Percentiles rank a stretch among this genome's conserved stretches.
Evolutionary conservation across 176 grass and related monocot species (phyloP).

Genomic region (Oryza officinalis): DNA sequence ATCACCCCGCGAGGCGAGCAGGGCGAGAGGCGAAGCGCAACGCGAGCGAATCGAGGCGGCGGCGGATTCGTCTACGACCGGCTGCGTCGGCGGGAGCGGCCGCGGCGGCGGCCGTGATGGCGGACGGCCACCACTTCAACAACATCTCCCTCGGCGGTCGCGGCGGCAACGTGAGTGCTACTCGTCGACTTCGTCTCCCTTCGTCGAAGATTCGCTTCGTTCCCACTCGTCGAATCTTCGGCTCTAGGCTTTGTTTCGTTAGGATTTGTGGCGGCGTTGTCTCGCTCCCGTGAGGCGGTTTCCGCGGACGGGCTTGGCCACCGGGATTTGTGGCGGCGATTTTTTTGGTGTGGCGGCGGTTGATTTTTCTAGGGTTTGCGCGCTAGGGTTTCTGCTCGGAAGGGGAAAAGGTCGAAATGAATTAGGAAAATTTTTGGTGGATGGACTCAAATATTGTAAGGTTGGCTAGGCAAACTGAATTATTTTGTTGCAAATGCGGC

Average conservation of each 20-base stretch:
- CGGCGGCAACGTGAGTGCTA: constrained; percentile 66
- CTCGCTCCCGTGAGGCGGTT: background rate
- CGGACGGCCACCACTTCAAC: constrained; percentile 70
- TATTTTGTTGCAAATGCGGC: background rate
- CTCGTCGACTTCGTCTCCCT: background rate
- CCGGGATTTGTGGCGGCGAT: background rate
- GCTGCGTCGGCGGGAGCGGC: background rate
- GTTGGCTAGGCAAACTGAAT: constrained; percentile 17
- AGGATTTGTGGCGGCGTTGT: background rate
- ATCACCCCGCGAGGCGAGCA: background rate
- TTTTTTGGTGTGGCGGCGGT: background rate
- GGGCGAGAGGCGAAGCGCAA: background rate
- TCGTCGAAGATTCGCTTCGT: background rate
- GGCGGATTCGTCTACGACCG: background rate
- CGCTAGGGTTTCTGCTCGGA: constrained; percentile 9
- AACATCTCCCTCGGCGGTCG: constrained; percentile 83
- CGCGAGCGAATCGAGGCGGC: background rate
- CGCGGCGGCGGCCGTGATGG: constrained; percentile 10
- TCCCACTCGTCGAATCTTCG: background rate
- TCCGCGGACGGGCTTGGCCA: background rate
- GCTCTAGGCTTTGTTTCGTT: background rate
- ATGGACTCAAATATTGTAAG: background rate
- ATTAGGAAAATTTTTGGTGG: background rate
- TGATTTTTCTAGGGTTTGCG: constrained; percentile 18
- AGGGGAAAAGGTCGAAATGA: background rate